Percentiles rank a stretch among this genome's conserved stretches.
Conservation (phyloP, 2,329 filamentous ascomycete species). For the Talaromyces sp. region DNA sequence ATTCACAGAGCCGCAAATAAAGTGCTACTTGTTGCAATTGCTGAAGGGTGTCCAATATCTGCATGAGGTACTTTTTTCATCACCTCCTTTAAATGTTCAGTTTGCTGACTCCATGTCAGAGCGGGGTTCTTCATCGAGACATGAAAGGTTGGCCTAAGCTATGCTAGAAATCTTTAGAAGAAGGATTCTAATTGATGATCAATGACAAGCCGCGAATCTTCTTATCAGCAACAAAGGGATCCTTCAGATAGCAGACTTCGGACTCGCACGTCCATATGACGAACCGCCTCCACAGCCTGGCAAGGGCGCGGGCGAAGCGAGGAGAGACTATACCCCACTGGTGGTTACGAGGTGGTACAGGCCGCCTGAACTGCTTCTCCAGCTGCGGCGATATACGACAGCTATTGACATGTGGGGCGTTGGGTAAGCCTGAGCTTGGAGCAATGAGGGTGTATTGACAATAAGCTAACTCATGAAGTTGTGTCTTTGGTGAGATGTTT, state of each 20-base stretch:
- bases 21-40: slow-evolving; percentile 94
- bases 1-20: slow-evolving; percentile 87
- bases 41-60: slow-evolving; percentile 85
- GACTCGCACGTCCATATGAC: slow-evolving; percentile 87
- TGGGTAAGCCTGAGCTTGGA: slow-evolving; percentile 55
- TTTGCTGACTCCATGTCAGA: slow-evolving; percentile 31
- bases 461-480: slow-evolving; percentile 47
- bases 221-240: slow-evolving; percentile 92
- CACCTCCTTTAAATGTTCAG: background rate
- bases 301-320: slow-evolving; percentile 74
- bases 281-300: slow-evolving; percentile 72
- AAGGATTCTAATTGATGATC: slow-evolving; percentile 1
- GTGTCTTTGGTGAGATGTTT: slow-evolving; percentile 97
- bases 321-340: slow-evolving; percentile 88
- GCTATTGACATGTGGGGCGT: slow-evolving; percentile 99
- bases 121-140: slow-evolving; percentile 85
- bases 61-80: slow-evolving; percentile 58
- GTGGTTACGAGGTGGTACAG: slow-evolving; percentile 98
- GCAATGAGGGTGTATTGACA: background rate
- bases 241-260: slow-evolving; percentile 95
- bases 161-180: background rate
- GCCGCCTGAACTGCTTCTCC: slow-evolving; percentile 84
- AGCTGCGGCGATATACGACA: slow-evolving; percentile 87
- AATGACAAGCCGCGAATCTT: slow-evolving; percentile 69
- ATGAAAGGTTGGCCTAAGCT: slow-evolving; percentile 63